Percentiles rank a stretch among this genome's conserved stretches.
Conservation (phyloP, 2,329 filamentous ascomycete species). For the Thielaviopsis euricoi region DNA sequence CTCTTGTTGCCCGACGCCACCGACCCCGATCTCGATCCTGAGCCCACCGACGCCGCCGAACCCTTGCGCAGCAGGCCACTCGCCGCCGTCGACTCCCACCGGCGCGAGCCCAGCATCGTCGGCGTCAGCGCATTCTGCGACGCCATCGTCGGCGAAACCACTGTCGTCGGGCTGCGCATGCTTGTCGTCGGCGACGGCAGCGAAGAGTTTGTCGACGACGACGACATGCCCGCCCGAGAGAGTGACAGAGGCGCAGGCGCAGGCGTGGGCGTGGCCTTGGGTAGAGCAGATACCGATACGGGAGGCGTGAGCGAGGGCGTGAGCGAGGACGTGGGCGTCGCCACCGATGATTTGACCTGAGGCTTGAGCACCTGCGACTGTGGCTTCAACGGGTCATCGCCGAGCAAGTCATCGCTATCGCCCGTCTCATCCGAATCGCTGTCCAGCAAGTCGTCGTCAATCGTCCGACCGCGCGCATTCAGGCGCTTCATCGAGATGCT, state of each 20-base stretch:
- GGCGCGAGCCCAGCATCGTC: conserved; percentile 24
- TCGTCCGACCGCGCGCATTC: conserved; percentile 27
- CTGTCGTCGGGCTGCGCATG: conserved; percentile 13
- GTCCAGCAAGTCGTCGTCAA: conserved; percentile 26
- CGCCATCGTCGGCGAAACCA: conserved; percentile 21
- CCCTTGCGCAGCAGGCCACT: conserved; percentile 27
- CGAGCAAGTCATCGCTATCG: conserved; percentile 21
- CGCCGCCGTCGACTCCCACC: conserved; percentile 23
- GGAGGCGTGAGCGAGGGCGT: neutral
- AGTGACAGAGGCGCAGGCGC: neutral
- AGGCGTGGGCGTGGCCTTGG: neutral
- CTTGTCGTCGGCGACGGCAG: conserved; percentile 20
- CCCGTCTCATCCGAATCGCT: conserved; percentile 20
- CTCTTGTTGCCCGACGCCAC: neutral
- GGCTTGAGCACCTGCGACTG: neutral
- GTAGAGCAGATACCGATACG: neutral
- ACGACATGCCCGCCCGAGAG: neutral
- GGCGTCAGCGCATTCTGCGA: conserved; percentile 22
- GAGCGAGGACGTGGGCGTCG: neutral
- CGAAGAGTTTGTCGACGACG: no score
- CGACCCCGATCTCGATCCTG: conserved; percentile 11
- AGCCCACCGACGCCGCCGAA: conserved; percentile 14
- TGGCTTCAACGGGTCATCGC: conserved; percentile 14
- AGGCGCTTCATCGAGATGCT: conserved; percentile 30
- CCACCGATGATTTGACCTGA: neutral